These are phyloP conservation scores for Wickerhamia fluorescens DNA, from an alignment of 805 yeast genomes.

Conservation along the genomic window DNA sequence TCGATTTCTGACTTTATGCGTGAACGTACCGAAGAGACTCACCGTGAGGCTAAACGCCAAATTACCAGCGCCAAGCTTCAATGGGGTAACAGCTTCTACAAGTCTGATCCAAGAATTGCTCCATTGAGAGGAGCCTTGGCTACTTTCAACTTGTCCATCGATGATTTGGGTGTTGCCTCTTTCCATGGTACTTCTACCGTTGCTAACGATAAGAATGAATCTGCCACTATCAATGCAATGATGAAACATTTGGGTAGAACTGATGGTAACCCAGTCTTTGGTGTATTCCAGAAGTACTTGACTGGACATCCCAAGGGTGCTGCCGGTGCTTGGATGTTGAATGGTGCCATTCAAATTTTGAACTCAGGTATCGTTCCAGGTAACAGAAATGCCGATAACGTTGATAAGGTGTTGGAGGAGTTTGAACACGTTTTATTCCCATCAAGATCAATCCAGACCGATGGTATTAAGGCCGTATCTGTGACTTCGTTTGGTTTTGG, in stretches of 20 bases:
- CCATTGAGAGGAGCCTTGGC: constrained; percentile 97
- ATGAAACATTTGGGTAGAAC: constrained; percentile 93
- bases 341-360: constrained; percentile 92
- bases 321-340: constrained; percentile 99
- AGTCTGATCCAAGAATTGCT: constrained; percentile 86
- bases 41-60: constrained; percentile 80
- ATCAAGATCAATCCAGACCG: constrained; percentile 86
- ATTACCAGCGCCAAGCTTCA: constrained; percentile 80
- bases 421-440: constrained; percentile 90
- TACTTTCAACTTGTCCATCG: constrained; percentile 84
- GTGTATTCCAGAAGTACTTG: constrained; percentile 97
- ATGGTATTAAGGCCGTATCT: constrained; percentile 95
- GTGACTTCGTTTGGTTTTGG: constrained; percentile 98
- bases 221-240: constrained; percentile 86
- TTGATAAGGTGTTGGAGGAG: constrained; percentile 76
- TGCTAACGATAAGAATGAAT: constrained; percentile 98
- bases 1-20: constrained; percentile 45
- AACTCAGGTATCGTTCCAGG: constrained; percentile 96
- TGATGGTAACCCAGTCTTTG: constrained; percentile 94
- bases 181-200: constrained; percentile 99
- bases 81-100: constrained; percentile 95
- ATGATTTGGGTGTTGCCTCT: constrained; percentile 93
- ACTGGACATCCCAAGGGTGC: constrained; percentile 99
- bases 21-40: constrained; percentile 84
- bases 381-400: constrained; percentile 96